These are phyloP conservation scores for Beauveria caledonica DNA, from an alignment of 2,329 filamentous ascomycete species.

Conservation along the genomic window DNA sequence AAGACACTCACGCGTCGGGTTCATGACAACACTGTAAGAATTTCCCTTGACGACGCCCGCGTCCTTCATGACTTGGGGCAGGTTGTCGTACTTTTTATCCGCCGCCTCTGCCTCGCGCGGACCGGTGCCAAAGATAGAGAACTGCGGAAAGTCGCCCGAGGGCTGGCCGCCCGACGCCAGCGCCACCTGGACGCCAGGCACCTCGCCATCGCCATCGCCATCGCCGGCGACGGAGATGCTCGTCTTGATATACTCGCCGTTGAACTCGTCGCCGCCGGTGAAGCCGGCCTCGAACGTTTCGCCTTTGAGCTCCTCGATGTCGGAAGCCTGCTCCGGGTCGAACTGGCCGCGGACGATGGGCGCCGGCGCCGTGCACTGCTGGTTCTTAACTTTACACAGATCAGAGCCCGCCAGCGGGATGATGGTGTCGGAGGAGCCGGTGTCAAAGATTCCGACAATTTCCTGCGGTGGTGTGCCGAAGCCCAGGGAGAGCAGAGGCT, in stretches of 20 bases:
- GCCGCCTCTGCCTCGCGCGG: background rate
- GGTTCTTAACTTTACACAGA: background rate
- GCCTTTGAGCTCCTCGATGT: background rate
- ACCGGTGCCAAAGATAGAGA: background rate
- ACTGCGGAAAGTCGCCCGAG: background rate
- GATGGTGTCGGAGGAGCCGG: background rate
- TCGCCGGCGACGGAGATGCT: background rate
- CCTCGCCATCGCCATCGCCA: background rate
- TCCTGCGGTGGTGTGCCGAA: background rate
- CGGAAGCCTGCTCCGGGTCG: background rate
- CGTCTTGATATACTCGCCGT: conserved; percentile 1
- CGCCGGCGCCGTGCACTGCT: conserved; percentile 1
- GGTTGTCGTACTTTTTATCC: background rate
- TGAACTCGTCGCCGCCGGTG: background rate
- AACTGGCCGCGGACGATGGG: background rate
- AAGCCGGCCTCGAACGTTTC: background rate
- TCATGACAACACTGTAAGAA: background rate
- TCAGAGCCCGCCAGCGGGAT: conserved; percentile 1
- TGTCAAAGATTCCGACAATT: conserved; percentile 6
- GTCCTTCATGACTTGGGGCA: background rate
- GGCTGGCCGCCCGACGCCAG: background rate
- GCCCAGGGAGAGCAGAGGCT: background rate
- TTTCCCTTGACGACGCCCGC: background rate
- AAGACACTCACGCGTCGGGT: background rate
- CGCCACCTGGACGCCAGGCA: background rate